These are phyloP conservation scores for Durusdinium trenchii DNA, from an alignment of 73 alveolate species.

Conservation along the genomic window DNA sequence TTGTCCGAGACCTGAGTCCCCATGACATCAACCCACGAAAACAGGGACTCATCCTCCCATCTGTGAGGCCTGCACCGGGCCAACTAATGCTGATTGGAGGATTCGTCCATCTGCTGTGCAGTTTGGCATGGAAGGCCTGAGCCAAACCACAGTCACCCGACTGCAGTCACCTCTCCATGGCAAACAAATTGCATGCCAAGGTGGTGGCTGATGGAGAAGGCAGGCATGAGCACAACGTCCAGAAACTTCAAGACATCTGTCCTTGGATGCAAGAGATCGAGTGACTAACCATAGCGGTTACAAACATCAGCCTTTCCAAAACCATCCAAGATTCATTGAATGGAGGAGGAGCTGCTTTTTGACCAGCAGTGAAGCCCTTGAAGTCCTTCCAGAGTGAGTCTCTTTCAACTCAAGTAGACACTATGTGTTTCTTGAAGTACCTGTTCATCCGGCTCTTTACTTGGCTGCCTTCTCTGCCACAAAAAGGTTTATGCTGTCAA, in stretches of 20 bases:
- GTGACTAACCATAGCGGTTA: not conserved
- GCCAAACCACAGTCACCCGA: not conserved
- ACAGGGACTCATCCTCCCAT: too few species aligned
- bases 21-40: too few species aligned
- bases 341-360: constrained; percentile 53
- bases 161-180: not conserved
- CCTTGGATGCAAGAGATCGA: not conserved
- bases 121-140: constrained; percentile 58
- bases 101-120: constrained; percentile 61
- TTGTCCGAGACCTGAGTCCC: too few species aligned
- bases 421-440: too few species aligned
- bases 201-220: constrained; percentile 7
- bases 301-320: too few species aligned
- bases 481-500: too few species aligned
- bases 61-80: constrained; percentile 80
- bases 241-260: constrained; percentile 66
- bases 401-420: too few species aligned
- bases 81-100: constrained; percentile 62
- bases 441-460: too few species aligned
- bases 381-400: not conserved
- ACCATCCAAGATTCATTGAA: constrained; percentile 9
- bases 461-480: too few species aligned
- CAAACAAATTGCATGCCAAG: not conserved
- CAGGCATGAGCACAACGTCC: constrained; percentile 93
- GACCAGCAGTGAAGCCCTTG: constrained; percentile 50